Base-by-base conservation (phyloP, 495 filamentous ascomycete genomes). In the Lasiosphaeria hispida region DNA sequence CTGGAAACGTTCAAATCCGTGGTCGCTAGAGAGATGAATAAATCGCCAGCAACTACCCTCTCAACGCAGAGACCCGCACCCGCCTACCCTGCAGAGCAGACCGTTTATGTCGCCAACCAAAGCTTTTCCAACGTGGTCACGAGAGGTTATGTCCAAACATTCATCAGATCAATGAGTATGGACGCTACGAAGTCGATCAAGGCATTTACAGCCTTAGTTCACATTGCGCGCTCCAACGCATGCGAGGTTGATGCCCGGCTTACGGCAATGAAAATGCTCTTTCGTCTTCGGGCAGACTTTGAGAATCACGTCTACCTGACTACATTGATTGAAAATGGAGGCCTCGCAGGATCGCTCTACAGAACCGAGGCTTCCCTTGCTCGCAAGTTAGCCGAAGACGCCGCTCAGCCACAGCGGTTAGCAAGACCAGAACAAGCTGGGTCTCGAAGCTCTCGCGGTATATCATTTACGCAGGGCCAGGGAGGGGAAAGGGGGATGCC, bases 211-310 rank as follows among this genome's bases (percentile, higher is more conserved):
- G 69, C 79, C 10, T 69, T 91, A 3, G 73, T 89, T 34, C 72
- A 76, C 45, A 82, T 90, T 59, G 85, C 84, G 7, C 73, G 76
- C 37, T 79, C 75, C 10, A 77, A 79, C 17, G 60, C 67, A 1
- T 81, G 72, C 58, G 81, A 83, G 39, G 75, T 80, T 8, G 87
- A 90, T 70, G 85, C 90, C 44, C 87, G 91, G 10, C 74, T 97
- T 19, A 87, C 85, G 9, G 87, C 87, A 4, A 83, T 96, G 75
- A 95, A 91, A 63, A 72, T 96, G 43, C 76, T 97, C 7, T 92
- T 94, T 65, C 84, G 93, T 17, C 74, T 97, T 15, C 82, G 93
- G 48, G 89, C 90, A 30, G 89, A 96, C 67, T 88, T 84, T 34
- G 82, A 85, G 13, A 80, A 90, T 45, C 81, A 83, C 36, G 79